Conservation (phyloP, 2,329 filamentous ascomycete genomes). For the Colletotrichum tropicale region DNA sequence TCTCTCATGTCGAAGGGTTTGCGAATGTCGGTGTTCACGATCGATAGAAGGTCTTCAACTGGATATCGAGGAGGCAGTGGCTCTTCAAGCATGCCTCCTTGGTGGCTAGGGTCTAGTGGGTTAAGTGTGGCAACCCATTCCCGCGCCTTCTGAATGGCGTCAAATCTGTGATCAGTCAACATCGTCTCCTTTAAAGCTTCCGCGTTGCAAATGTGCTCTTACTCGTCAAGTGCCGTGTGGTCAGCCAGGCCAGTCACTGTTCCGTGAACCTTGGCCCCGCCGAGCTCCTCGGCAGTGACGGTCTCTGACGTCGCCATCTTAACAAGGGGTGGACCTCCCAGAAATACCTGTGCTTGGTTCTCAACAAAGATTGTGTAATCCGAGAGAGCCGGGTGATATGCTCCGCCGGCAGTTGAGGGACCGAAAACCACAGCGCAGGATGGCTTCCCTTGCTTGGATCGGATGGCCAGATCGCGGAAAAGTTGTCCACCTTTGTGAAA, state of each 20-base stretch:
- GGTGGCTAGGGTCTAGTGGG: not conserved
- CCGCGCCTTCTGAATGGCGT: not conserved
- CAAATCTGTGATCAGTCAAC: not conserved
- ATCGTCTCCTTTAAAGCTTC: not conserved
- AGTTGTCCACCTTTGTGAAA: not conserved
- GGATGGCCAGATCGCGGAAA: not conserved
- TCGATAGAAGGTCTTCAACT: not conserved
- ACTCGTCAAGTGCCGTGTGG: not conserved
- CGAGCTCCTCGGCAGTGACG: not conserved
- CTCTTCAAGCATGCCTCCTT: not conserved
- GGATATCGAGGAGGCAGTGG: not conserved
- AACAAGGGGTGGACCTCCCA: not conserved
- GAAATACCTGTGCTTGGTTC: not conserved
- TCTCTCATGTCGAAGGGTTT: constrained; percentile 26
- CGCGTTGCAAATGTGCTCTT: not conserved
- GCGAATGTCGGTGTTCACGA: constrained; percentile 23
- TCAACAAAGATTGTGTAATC: not conserved
- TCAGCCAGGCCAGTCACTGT: not conserved
- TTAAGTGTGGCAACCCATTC: not conserved
- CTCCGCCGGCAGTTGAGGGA: not conserved
- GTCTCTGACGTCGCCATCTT: not conserved
- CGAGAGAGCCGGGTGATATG: not conserved
- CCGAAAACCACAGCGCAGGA: not conserved
- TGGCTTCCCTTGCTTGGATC: not conserved
- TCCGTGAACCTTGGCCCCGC: not conserved